Conservation (phyloP, 306 rosid genomes). For the Dryas alaskensis region DNA sequence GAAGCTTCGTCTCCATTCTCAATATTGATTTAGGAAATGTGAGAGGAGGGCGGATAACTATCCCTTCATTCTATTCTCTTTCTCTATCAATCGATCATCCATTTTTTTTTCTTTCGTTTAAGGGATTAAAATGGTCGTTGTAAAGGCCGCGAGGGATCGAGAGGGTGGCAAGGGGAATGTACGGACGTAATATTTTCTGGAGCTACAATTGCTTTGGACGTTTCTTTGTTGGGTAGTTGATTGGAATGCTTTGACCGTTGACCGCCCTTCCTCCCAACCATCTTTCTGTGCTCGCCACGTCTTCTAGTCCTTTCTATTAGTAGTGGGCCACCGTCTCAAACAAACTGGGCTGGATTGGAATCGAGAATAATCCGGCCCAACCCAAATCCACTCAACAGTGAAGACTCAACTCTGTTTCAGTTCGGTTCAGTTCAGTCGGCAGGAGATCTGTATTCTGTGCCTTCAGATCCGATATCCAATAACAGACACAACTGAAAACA, state of each 20-base stretch:
- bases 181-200: constrained; percentile 31
- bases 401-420: background rate
- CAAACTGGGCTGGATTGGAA: no score
- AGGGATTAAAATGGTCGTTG: constrained; percentile 51
- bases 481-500: background rate
- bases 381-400: background rate
- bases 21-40: constrained; percentile 4
- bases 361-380: background rate
- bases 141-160: background rate
- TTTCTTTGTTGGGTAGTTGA: background rate
- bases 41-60: constrained; percentile 29
- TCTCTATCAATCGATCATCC: background rate
- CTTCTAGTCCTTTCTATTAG: background rate
- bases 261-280: background rate
- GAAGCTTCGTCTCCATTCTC: constrained; percentile 45
- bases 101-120: background rate
- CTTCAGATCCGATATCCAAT: background rate
- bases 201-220: background rate
- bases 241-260: constrained; percentile 5
- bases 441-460: background rate
- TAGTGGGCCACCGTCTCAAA: background rate
- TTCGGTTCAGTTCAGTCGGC: background rate
- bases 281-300: constrained; percentile 3
- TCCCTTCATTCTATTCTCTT: constrained; percentile 8
- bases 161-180: constrained; percentile 27